These are phyloP conservation scores for Hanseniaspora taiwanica DNA, from an alignment of 805 yeast species.

Conservation along the genomic window DNA sequence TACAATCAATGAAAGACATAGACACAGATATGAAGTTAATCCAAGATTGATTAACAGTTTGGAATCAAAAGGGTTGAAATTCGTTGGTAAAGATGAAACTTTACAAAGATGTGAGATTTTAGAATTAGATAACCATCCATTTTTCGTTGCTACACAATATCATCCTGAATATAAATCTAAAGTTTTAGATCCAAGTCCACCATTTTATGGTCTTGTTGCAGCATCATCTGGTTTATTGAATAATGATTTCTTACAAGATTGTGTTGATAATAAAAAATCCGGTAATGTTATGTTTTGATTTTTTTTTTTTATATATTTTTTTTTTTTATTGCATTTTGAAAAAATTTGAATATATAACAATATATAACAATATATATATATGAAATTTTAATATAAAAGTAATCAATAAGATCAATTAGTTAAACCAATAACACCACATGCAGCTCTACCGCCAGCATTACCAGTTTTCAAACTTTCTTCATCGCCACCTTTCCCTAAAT, in stretches of 20 bases:
- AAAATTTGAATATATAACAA: background rate
- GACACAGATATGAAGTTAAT: constrained; percentile 96
- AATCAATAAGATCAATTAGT: constrained; percentile 11
- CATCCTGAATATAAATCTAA: constrained; percentile 97
- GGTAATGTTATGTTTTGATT: constrained; percentile 20
- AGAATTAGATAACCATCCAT: constrained; percentile 79
- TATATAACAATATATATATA: background rate
- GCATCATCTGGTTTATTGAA: constrained; percentile 81
- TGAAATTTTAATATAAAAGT: no score
- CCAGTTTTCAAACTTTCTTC: constrained; percentile 90
- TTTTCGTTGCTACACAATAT: constrained; percentile 89
- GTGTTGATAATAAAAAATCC: constrained; percentile 13
- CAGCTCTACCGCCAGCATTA: constrained; percentile 96
- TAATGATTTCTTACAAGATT: constrained; percentile 31
- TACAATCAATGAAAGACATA: constrained; percentile 80
- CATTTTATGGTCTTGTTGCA: constrained; percentile 91
- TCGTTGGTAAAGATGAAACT: constrained; percentile 88
- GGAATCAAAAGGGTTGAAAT: constrained; percentile 68
- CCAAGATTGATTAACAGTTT: constrained; percentile 62
- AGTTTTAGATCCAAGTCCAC: constrained; percentile 92
- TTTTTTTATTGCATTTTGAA: background rate
- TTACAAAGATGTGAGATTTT: constrained; percentile 88
- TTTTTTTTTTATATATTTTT: background rate
- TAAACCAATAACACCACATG: constrained; percentile 92
- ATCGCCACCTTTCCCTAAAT: constrained; percentile 87